A percentile compares a stretch with the other conserved stretches of the same genome.
Conservation (phyloP, 148 eudicot genomes). For the Polygonum maritimum region DNA sequence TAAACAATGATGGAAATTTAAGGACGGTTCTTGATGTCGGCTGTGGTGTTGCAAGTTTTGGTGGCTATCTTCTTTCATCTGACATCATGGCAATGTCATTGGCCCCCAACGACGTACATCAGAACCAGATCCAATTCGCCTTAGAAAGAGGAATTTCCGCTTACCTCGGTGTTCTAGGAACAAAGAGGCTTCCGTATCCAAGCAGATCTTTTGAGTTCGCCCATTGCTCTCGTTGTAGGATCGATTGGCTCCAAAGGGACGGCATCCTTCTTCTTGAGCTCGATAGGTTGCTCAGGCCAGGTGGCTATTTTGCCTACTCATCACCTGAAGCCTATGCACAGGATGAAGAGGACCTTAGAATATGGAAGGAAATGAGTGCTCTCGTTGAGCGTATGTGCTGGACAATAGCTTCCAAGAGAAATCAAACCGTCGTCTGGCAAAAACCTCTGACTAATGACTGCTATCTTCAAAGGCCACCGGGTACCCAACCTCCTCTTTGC, state of each 20-base stretch:
- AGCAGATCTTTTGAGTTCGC: conserved; percentile 96
- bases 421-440: conserved; percentile 97
- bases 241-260: conserved; percentile 99
- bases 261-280: conserved; percentile 96
- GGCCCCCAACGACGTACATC: conserved; percentile 98
- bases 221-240: conserved; percentile 98
- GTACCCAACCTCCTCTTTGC: conserved; percentile 92
- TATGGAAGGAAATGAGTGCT: conserved; percentile 96
- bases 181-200: conserved; percentile 98
- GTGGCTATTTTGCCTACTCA: conserved; percentile 97
- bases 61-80: conserved; percentile 90
- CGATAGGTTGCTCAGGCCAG: conserved; percentile 87
- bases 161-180: conserved; percentile 94
- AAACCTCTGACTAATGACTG: conserved; percentile 94
- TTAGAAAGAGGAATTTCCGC: conserved; percentile 99
- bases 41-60: conserved; percentile 99
- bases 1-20: conserved; percentile 69
- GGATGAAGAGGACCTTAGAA: conserved; percentile 94
- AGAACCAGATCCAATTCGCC: conserved; percentile 98
- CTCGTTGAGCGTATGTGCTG: conserved; percentile 98
- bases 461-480: conserved; percentile 71
- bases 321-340: conserved; percentile 99
- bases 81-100: conserved; percentile 85
- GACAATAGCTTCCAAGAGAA: conserved; percentile 79
- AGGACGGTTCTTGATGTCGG: conserved; percentile 97